Evolutionary conservation across 2,329 filamentous ascomycete genomes (phyloP), one percentile per base, ranked within the genome.

Genomic region (Aspergillus sp.): DNA sequence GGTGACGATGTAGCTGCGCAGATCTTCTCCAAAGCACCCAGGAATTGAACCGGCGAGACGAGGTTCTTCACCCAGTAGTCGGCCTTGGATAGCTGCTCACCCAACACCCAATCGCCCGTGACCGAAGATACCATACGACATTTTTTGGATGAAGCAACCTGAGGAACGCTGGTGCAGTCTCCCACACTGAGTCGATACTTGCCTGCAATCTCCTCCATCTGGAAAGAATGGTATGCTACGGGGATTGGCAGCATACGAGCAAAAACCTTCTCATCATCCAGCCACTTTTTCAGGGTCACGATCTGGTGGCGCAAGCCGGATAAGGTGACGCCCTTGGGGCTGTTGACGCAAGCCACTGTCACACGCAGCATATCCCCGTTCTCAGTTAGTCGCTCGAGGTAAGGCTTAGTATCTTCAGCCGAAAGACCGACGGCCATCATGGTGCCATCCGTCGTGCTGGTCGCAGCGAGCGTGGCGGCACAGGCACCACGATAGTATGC

Each of bases 211-310:
- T 39, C 26, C 5, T 53, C 34, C 58, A 64, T 65, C n/a, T 65
- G 58, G 9, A 47, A 50, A 5, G 61, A 64, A 37, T 65, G 62
- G 38, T 64, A 65, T 2, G 61, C 62, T 3, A 50, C 50, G 6
- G 56, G 49, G 1, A 64, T 56, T 6, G 39, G 40, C 6, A 64
- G 48, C 2, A 40, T 42, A 7, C 59, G 49, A 7, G 30, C 44
- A 27, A 64, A 60, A 0, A 57, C 37, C 6, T 49, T 39, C n/a
- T 60, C 48, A 27, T 55, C 45, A 10, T 59, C 52, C 5, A 69
- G 33, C 1, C 45, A 13, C 2, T 40, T 33, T 35, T 57, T 43
- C 7, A 69, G 33, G 26, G 60, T 51, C 1, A 53, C 48, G 27
- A 65, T 57, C 0, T 43, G 52, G 3, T n/a, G 2, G 0, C 13